Evolutionary conservation across 306 rosid species (phyloP), one percentile per base, ranked within the genome.

Genomic region (Vachellia pachyceras): DNA sequence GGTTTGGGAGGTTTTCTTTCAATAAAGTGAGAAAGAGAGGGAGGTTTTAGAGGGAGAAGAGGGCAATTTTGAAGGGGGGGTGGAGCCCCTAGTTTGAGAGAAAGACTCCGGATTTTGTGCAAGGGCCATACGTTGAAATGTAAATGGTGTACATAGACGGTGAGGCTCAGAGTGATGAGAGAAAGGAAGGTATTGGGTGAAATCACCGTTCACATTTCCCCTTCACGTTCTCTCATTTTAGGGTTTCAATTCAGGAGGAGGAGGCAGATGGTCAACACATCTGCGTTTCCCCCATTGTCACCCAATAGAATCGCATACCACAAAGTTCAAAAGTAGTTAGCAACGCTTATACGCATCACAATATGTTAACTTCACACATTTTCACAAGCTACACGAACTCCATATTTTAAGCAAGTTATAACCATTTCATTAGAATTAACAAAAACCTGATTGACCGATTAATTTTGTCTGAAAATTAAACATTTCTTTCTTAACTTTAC

Each of bases 81-180:
- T 3, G 77, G 79, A 25, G 93, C 91, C 85, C 91, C 84, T 86
- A 72, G 85, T 80, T 86, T 88, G 80, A 80, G 78, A 85, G 80
- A 58, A 55, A 65, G 63, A 66, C 86, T 84, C 92, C 91, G 92
- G 89, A 85, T 85, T 85, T 82, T 83, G 91, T 87, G 97, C 88
- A 85, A 68, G 35, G 52, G 79, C 87, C 94, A 88, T 84, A 68
- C 87, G 98, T 90, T 89, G 37, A 18, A 29, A 71, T 65, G 77
- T 90, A 77, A 92, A 77, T 94, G 98, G 98, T 77, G 74, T 8
- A 3, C 29, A 17, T 57, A 10, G 79, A 47, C 98, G 98, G 97
- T 86, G 97, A 75, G 97, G 73, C 75, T 75, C 87, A 75, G 90
- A 36, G 6, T 76, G 68, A 83, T 78, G 33, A 29, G 55, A 58